Evolutionary conservation across 2,329 filamentous ascomycete species (phyloP).

Genomic region (Incumbomyces delicatus): DNA sequence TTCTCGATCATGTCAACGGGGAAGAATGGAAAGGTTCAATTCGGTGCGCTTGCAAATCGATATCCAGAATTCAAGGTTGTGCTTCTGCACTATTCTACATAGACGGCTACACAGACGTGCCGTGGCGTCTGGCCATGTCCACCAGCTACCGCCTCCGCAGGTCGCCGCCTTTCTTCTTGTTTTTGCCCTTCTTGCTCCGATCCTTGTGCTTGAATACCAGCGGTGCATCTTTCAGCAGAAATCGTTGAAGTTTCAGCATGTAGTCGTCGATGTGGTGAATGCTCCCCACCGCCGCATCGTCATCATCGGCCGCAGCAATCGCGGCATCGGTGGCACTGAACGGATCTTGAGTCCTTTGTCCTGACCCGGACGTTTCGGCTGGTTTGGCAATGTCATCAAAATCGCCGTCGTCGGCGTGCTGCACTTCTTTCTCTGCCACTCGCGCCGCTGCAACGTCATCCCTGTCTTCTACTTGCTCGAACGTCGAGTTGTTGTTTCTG

Average conservation of each 20-base stretch:
- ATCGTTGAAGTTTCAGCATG: conserved; percentile 61
- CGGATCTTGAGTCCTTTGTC: conserved; percentile 22
- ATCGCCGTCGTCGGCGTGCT: conserved; percentile 72
- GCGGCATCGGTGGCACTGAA: conserved; percentile 21
- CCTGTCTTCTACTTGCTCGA: conserved; percentile 83
- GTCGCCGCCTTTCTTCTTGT: conserved; percentile 3
- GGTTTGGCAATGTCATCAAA: conserved; percentile 56
- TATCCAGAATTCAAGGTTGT: too few relatives aligned
- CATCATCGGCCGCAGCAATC: conserved; percentile 32
- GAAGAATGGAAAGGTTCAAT: too few relatives aligned
- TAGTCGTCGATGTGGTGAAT: conserved; percentile 63
- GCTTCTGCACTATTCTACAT: too few relatives aligned
- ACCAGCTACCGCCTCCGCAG: background rate
- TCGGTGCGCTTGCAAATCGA: too few relatives aligned
- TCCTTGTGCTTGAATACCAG: conserved; percentile 18
- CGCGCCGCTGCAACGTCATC: conserved; percentile 86
- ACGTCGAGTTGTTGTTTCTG: conserved; percentile 52
- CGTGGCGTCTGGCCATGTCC: too few relatives aligned
- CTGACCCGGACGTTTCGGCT: conserved; percentile 24
- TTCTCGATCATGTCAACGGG: too few relatives aligned
- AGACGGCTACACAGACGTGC: background rate
- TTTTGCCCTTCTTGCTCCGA: conserved; percentile 1
- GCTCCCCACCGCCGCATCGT: too few relatives aligned
- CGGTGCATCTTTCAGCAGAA: conserved; percentile 41
- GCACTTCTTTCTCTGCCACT: conserved; percentile 77